Conservation (phyloP, 1,284 basidiomycete species). For the Agroathelia rolfsii region DNA sequence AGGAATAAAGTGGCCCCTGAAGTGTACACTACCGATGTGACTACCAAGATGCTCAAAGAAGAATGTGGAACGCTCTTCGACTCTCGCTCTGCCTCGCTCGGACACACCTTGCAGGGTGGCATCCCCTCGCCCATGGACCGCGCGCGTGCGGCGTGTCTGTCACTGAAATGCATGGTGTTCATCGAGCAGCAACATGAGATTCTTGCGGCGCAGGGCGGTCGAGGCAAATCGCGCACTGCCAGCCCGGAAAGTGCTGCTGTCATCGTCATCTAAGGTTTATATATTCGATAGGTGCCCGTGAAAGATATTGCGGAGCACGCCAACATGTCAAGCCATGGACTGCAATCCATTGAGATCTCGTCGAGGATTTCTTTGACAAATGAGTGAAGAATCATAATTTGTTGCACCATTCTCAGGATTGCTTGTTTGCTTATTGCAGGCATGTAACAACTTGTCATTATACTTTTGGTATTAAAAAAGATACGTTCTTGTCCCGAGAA, state of each 20-base stretch:
- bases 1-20: constrained; percentile 83
- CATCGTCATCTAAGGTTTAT: constrained; percentile 81
- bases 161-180: constrained; percentile 90
- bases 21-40: constrained; percentile 87
- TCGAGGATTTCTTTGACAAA: too few relatives aligned
- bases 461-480: too few relatives aligned
- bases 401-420: too few relatives aligned
- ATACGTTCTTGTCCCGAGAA: too few relatives aligned
- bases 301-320: constrained; percentile 78
- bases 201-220: constrained; percentile 35
- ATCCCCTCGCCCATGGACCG: constrained; percentile 93
- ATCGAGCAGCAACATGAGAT: constrained; percentile 71
- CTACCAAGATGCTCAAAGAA: constrained; percentile 91
- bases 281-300: constrained; percentile 76
- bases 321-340: too few relatives aligned
- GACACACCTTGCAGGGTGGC: constrained; percentile 94
- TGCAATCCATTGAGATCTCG: too few relatives aligned
- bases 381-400: too few relatives aligned
- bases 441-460: too few relatives aligned
- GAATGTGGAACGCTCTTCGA: constrained; percentile 92
- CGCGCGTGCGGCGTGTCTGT: constrained; percentile 81
- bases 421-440: too few relatives aligned
- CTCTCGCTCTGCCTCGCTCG: constrained; percentile 86
- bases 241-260: constrained; percentile 70
- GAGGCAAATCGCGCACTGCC: constrained; percentile 41